Conservation (phyloP, 352 stramenopile genomes). For the Plasmopara halstedii region DNA sequence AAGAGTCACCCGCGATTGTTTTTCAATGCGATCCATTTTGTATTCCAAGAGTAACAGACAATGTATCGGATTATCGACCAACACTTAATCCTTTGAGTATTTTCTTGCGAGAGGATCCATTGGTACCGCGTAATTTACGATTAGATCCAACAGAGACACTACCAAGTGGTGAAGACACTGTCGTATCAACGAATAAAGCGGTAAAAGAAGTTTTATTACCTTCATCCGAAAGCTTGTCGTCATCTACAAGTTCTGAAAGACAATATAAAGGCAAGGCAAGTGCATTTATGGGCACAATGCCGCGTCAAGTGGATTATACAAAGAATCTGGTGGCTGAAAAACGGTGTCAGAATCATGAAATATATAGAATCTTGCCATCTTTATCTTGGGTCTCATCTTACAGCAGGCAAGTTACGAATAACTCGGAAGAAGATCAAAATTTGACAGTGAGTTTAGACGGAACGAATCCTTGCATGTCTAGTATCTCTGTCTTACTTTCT, state of each 20-base stretch:
- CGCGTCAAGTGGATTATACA: slow-evolving; percentile 39
- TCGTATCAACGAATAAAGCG: slow-evolving; percentile 2
- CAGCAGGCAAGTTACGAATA: neutral
- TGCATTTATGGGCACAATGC: slow-evolving; percentile 54
- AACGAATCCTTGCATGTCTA: neutral
- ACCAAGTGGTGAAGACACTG: slow-evolving; percentile 7
- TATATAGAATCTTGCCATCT: slow-evolving; percentile 10
- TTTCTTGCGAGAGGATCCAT: slow-evolving; percentile 54
- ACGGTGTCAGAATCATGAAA: slow-evolving; percentile 36
- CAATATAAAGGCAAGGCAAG: slow-evolving; percentile 32
- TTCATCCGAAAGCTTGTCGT: slow-evolving; percentile 10
- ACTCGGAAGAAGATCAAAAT: slow-evolving; percentile 1
- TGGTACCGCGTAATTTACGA: slow-evolving; percentile 56
- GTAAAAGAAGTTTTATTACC: neutral
- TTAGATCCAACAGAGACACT: slow-evolving; percentile 41
- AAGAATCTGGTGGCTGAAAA: slow-evolving; percentile 45
- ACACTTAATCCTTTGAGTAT: slow-evolving; percentile 68
- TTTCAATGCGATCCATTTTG: slow-evolving; percentile 57
- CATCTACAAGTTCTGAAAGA: slow-evolving; percentile 11
- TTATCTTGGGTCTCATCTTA: slow-evolving; percentile 10
- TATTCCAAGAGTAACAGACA: slow-evolving; percentile 67
- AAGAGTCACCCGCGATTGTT: slow-evolving; percentile 37
- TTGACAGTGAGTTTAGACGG: neutral
- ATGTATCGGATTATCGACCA: slow-evolving; percentile 58
- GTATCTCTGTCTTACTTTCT: slow-evolving; percentile 11